phyloP scores from a whole-genome alignment of 2,329 filamentous ascomycete genomes.

The Xylariales sp. region DNA sequence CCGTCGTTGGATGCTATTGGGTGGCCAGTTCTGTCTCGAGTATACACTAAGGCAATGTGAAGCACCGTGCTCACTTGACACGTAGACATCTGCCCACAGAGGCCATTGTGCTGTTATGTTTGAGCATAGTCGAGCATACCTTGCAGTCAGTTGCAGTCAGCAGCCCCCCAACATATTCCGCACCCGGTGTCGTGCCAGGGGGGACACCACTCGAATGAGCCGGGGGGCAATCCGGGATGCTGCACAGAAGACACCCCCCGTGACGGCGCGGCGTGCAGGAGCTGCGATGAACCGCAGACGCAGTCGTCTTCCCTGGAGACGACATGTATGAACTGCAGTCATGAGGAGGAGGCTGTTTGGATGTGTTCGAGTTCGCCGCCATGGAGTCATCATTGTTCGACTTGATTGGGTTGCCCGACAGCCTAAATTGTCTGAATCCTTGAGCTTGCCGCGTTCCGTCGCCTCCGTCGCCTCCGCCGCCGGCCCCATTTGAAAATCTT shows the following conservation, averaged over 20 bases:
- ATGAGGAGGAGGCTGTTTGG: conserved; percentile 15
- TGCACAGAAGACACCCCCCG: conserved; percentile 24
- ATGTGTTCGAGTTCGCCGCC: conserved; percentile 8
- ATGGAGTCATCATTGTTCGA: conserved; percentile 17
- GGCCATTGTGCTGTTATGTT: conserved; percentile 14
- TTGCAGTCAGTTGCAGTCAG: conserved; percentile 4
- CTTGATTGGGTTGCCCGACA: conserved; percentile 4
- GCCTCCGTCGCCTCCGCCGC: conserved; percentile 9
- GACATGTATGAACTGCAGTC: conserved; percentile 16
- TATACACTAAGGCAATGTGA: conserved; percentile 28
- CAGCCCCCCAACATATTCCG: conserved; percentile 27
- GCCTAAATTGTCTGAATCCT: conserved; percentile 13
- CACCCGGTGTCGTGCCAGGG: conserved; percentile 17
- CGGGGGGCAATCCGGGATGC: conserved; percentile 22
- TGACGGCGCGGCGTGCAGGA: conserved; percentile 18
- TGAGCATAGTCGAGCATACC: conserved; percentile 25
- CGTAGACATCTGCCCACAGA: conserved; percentile 31
- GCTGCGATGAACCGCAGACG: conserved; percentile 22
- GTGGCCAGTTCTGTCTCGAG: conserved; percentile 16
- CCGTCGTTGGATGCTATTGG: conserved; percentile 26
- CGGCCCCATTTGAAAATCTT: conserved; percentile 17
- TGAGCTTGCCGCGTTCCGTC: conserved; percentile 12
- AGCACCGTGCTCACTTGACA: conserved; percentile 34
- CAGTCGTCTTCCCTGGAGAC: conserved; percentile 17
- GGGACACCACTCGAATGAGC: conserved; percentile 8